Conservation (phyloP, 1,284 basidiomycete genomes). For the Microbotryum scabiosae region DNA sequence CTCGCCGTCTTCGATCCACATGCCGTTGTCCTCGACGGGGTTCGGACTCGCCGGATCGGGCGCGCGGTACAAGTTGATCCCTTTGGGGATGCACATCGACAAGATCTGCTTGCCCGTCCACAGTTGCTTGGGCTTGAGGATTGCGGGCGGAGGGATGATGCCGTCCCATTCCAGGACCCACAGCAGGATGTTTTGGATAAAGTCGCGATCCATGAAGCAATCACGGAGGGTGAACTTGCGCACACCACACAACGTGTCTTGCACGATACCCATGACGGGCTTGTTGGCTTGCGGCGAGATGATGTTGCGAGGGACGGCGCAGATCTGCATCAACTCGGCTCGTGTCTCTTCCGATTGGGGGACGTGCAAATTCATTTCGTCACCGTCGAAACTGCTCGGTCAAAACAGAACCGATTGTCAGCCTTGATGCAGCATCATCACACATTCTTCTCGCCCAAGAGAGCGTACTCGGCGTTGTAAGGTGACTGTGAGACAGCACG, state of each 20-base stretch:
- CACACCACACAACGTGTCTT: slow-evolving; percentile 95
- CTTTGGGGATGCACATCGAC: slow-evolving; percentile 84
- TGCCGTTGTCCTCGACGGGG: slow-evolving; percentile 83
- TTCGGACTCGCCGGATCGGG: slow-evolving; percentile 71
- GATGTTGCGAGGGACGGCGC: slow-evolving; percentile 98
- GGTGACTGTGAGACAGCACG: slow-evolving; percentile 54
- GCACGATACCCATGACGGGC: slow-evolving; percentile 99
- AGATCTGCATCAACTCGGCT: slow-evolving; percentile 93
- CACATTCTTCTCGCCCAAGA: slow-evolving; percentile 5
- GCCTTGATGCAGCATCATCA: slow-evolving; percentile 9
- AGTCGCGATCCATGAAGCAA: slow-evolving; percentile 83
- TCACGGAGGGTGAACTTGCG: slow-evolving; percentile 96
- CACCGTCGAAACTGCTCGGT: slow-evolving; percentile 72
- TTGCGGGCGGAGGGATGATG: slow-evolving; percentile 78
- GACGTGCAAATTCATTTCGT: slow-evolving; percentile 99
- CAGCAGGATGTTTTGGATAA: slow-evolving; percentile 91
- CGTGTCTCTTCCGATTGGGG: slow-evolving; percentile 99
- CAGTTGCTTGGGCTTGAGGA: slow-evolving; percentile 91
- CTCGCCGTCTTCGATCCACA: slow-evolving; percentile 95
- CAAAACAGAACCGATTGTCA: slow-evolving; percentile 2
- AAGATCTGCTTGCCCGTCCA: slow-evolving; percentile 99
- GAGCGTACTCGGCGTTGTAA: slow-evolving; percentile 70
- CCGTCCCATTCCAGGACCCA: slow-evolving; percentile 99
- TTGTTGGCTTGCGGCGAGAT: slow-evolving; percentile 99
- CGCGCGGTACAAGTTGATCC: slow-evolving; percentile 74